These are phyloP conservation scores for Vitis rotundifolia DNA, from an alignment of 164 flowering plant species.

Conservation along the genomic window DNA sequence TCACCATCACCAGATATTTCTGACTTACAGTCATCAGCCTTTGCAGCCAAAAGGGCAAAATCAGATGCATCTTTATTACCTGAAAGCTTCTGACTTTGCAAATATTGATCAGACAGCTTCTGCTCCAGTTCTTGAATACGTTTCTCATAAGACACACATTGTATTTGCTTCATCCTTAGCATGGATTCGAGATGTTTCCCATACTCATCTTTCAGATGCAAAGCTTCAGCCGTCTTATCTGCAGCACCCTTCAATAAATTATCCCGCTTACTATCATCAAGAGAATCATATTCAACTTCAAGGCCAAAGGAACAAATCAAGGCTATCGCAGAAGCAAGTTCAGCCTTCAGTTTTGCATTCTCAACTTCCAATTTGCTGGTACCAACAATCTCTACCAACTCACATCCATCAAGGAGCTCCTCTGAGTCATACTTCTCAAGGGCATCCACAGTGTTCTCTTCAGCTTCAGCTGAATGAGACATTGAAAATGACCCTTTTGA, in stretches of 20 bases:
- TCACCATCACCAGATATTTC: conserved; percentile 61
- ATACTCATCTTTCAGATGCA: conserved; percentile 87
- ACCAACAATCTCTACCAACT: conserved; percentile 86
- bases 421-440: conserved; percentile 46
- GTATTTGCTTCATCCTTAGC: conserved; percentile 71
- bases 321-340: conserved; percentile 91
- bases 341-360: conserved; percentile 94
- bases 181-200: conserved; percentile 75
- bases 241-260: conserved; percentile 61
- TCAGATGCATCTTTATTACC: conserved; percentile 40
- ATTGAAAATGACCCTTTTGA: conserved; percentile 55
- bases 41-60: conserved; percentile 33
- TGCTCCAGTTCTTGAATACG: conserved; percentile 92
- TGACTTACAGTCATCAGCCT: conserved; percentile 61
- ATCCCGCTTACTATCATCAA: conserved; percentile 73
- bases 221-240: conserved; percentile 91
- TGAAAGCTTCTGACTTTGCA: conserved; percentile 49
- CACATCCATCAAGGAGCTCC: conserved; percentile 60
- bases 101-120: conserved; percentile 74
- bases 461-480: conserved; percentile 51
- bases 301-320: conserved; percentile 58
- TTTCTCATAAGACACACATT: conserved; percentile 83
- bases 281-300: conserved; percentile 56
- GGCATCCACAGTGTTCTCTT: conserved; percentile 33
- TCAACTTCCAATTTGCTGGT: conserved; percentile 97